Percentiles rank a stretch among this genome's conserved stretches.
Conservation (phyloP, 1,284 basidiomycete genomes). For the Hemileccinum hortonii region DNA sequence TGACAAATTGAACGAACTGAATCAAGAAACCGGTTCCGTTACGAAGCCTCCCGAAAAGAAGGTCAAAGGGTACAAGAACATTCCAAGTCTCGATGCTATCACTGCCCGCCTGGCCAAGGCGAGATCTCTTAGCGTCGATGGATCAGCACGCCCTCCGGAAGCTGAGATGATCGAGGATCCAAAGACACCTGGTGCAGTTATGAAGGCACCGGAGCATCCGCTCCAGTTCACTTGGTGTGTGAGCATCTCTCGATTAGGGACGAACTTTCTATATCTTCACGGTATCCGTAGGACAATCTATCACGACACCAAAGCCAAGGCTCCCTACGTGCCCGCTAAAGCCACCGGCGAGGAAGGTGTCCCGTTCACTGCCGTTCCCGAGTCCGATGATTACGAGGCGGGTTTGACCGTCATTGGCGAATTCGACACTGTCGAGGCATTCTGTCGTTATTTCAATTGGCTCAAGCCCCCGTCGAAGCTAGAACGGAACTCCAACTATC, state of each 20-base stretch:
- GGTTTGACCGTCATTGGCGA: slow-evolving; percentile 76
- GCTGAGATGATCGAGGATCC: slow-evolving; percentile 74
- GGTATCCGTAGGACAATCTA: slow-evolving; percentile 66
- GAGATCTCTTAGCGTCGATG: slow-evolving; percentile 68
- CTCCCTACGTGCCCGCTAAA: slow-evolving; percentile 49
- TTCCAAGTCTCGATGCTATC: slow-evolving; percentile 79
- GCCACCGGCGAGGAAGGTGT: slow-evolving; percentile 29
- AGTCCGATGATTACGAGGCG: slow-evolving; percentile 73
- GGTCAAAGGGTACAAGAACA: slow-evolving; percentile 79
- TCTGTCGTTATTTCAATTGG: slow-evolving; percentile 95
- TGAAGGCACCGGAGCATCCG: slow-evolving; percentile 79
- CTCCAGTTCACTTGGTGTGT: slow-evolving; percentile 80
- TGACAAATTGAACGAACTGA: slow-evolving; percentile 59
- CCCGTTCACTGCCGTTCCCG: slow-evolving; percentile 39
- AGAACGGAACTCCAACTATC: slow-evolving; percentile 88
- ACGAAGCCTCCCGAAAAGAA: slow-evolving; percentile 38
- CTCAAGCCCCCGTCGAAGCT: slow-evolving; percentile 87
- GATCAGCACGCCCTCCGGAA: slow-evolving; percentile 68
- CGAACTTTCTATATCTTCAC: slow-evolving; percentile 26
- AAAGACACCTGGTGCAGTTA: slow-evolving; percentile 70
- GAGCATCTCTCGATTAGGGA: slow-evolving; percentile 1
- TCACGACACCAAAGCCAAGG: slow-evolving; percentile 81
- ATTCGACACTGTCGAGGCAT: slow-evolving; percentile 84
- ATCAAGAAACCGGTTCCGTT: slow-evolving; percentile 44
- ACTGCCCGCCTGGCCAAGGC: slow-evolving; percentile 70